Evolutionary conservation across 2,329 filamentous ascomycete genomes (phyloP), one percentile per base, ranked within the genome.

Genomic region (Leptographium galeiforme): DNA sequence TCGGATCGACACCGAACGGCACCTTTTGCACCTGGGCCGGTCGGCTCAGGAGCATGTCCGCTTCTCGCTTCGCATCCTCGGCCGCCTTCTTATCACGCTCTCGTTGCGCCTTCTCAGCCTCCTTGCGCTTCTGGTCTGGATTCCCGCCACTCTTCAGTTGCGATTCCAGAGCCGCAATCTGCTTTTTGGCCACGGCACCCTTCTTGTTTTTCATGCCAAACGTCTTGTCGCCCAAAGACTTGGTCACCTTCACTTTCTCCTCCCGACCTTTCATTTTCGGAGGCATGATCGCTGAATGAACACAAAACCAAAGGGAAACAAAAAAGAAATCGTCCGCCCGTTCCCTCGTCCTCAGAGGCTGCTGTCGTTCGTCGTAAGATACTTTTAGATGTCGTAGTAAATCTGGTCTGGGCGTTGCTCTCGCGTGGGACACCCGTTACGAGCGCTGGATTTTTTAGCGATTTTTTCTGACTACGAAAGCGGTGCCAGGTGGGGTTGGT

Each of bases 181-280:
- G 82, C 70, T 84, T 95, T 72, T 97, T 88, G 53, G 89, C 91
- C 51, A 81, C 84, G 54, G 82, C 85, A 61, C 93, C 93, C 77
- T 96, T 98, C 76, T 98, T 98, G 67, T 98, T 98, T 74, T 98
- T 98, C 93, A 98, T 97, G 63, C 93, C 93, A 77, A 98, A 98
- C 49, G 93, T 95, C 74, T 91, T 93, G 76, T 98, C 93, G 58
- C 93, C 89, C 58, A 89, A 87, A 46, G 75, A 64, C 72, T 89
- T 89, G 61, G 72, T 63, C 55, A 72, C 68, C 25, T 72, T 48
- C 53, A 72, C 67, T 72, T 78, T 79, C 71, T 82, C 82, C 61
- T 63, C 73, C 50, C 59, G 64, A 53, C 63, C 74, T 55, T 70
- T 67, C 63, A 77, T 78, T 68, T 89, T 89, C 55, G 86, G 86